phyloP scores from a whole-genome alignment of 306 rosid genomes.

The Dicorynia guianensis region DNA sequence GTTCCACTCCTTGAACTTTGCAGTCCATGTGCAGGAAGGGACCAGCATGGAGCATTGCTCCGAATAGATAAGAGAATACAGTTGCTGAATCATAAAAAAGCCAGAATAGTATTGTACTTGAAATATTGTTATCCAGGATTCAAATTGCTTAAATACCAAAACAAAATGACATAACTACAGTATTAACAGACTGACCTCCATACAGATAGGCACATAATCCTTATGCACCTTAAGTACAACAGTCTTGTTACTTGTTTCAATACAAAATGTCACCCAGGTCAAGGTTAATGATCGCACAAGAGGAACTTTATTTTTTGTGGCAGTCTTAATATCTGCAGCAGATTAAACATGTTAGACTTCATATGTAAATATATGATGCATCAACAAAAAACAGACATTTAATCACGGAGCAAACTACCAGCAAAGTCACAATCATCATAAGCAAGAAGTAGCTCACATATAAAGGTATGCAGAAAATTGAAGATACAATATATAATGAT shows the following conservation, averaged over 20 bases:
- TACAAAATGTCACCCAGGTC: conserved; percentile 92
- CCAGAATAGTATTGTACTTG: background rate
- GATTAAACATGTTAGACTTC: conserved; percentile 35
- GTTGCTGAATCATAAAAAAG: conserved; percentile 21
- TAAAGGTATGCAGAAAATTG: background rate
- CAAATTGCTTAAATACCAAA: background rate
- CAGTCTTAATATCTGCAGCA: conserved; percentile 80
- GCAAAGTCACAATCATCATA: conserved; percentile 19
- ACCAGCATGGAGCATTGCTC: background rate
- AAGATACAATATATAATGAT: background rate
- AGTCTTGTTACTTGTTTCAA: conserved; percentile 87
- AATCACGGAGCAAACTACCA: conserved; percentile 3
- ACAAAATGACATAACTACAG: background rate
- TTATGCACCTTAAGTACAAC: conserved; percentile 81
- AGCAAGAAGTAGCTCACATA: background rate
- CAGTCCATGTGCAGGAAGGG: background rate
- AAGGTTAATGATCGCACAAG: conserved; percentile 90
- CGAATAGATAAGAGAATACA: background rate
- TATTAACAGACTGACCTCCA: conserved; percentile 80
- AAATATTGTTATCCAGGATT: background rate
- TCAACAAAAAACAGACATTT: background rate
- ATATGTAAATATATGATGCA: conserved; percentile 24
- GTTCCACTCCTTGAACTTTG: background rate
- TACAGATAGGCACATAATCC: conserved; percentile 95
- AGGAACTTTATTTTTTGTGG: conserved; percentile 95